These are phyloP conservation scores for Camillea tinctor DNA, from an alignment of 2,329 filamentous ascomycete genomes.

Conservation along the genomic window DNA sequence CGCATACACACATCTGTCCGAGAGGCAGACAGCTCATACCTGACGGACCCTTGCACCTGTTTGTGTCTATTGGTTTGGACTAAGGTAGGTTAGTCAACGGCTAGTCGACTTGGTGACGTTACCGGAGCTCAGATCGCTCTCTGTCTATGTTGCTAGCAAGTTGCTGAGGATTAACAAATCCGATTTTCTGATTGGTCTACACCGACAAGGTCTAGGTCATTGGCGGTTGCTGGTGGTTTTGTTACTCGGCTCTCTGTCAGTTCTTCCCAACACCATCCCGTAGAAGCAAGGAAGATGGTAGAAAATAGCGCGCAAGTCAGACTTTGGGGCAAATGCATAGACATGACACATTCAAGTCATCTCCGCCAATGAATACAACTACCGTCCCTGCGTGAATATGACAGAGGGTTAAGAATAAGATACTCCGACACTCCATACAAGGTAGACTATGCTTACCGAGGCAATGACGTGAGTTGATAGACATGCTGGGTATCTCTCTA, in stretches of 20 bases:
- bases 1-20: neutral
- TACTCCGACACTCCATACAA: conserved; percentile 8
- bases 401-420: conserved; percentile 14
- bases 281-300: conserved; percentile 4
- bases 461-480: neutral
- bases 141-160: conserved; percentile 14
- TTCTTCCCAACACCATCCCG: conserved; percentile 1
- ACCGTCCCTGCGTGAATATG: conserved; percentile 9
- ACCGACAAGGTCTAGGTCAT: conserved; percentile 21
- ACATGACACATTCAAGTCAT: conserved; percentile 13
- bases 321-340: conserved; percentile 15
- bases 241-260: conserved; percentile 1
- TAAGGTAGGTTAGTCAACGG: conserved; percentile 15
- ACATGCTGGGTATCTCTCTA: too few relatives aligned
- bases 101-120: conserved; percentile 32
- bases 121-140: conserved; percentile 24
- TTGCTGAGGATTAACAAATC: conserved; percentile 30
- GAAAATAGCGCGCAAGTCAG: conserved; percentile 28
- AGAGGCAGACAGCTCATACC: neutral
- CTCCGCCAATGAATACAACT: conserved; percentile 7
- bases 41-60: conserved; percentile 17
- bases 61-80: conserved; percentile 24
- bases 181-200: conserved; percentile 28
- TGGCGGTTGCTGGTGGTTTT: conserved; percentile 11
- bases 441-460: conserved; percentile 3